Percentiles rank a stretch among this genome's conserved stretches.
phyloP scores from a whole-genome alignment of 2,329 filamentous ascomycete species.

The Xylaria sp. region DNA sequence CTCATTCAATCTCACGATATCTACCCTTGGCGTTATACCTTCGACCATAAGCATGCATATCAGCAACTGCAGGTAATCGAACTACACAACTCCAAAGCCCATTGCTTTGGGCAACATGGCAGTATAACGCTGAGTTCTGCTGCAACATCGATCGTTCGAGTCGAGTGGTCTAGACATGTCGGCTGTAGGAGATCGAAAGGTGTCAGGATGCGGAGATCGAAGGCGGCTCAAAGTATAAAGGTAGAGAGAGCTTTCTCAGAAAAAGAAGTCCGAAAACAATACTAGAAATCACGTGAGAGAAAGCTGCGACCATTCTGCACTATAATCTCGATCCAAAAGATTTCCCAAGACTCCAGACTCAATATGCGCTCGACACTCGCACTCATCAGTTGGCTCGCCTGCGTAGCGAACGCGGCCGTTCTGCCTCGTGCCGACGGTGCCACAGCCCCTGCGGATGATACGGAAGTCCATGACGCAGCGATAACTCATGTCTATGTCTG shows the following conservation, averaged over 20 bases:
- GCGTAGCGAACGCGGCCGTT: background rate
- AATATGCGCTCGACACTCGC: background rate
- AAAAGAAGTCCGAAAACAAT: background rate
- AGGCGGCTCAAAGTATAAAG: background rate
- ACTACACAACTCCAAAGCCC: background rate
- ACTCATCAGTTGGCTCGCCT: background rate
- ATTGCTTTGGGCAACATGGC: background rate
- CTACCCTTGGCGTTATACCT: background rate
- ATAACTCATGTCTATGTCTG: conserved; percentile 3
- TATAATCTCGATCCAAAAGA: background rate
- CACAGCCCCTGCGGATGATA: background rate
- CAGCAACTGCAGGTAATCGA: background rate
- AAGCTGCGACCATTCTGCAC: no score
- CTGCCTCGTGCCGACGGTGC: background rate
- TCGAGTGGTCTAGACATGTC: background rate
- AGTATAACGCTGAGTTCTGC: background rate
- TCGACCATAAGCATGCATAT: background rate
- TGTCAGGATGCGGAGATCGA: background rate
- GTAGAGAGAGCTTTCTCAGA: background rate
- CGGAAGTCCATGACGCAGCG: background rate
- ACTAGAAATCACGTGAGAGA: background rate
- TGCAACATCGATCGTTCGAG: background rate
- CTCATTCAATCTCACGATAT: background rate
- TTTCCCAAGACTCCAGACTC: background rate
- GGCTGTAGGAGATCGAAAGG: background rate